Conservation (phyloP, 345 rosid species). For the Rubroshorea leprosula region DNA sequence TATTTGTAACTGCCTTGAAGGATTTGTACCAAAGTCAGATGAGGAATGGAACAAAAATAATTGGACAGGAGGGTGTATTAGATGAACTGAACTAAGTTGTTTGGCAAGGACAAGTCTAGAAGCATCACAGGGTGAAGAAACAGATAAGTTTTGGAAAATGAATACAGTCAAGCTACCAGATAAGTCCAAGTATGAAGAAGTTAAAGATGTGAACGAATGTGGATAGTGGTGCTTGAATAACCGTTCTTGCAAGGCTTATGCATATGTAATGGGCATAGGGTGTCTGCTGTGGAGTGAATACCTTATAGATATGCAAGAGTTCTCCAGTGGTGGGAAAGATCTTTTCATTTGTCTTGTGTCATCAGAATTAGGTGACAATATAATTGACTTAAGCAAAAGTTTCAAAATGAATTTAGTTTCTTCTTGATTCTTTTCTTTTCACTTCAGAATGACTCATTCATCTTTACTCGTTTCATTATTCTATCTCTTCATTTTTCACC, state of each 20-base stretch:
- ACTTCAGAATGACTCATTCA: not conserved
- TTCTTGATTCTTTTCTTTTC: not conserved
- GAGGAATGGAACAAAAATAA: conserved; percentile 29
- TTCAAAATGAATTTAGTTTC: not conserved
- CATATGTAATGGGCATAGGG: conserved; percentile 30
- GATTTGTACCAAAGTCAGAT: conserved; percentile 27
- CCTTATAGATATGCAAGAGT: conserved; percentile 45
- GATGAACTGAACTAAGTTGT: conserved; percentile 29
- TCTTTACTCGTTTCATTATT: not conserved
- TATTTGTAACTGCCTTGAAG: conserved; percentile 29
- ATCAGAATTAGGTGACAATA: conserved; percentile 43
- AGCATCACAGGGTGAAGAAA: conserved; percentile 17
- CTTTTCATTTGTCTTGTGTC: conserved; percentile 41
- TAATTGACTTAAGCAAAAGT: not conserved
- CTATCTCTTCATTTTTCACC: not conserved
- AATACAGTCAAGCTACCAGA: conserved; percentile 40
- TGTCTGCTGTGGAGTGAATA: conserved; percentile 53
- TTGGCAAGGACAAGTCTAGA: conserved; percentile 22
- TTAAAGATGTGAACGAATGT: conserved; percentile 18
- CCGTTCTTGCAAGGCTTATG: conserved; percentile 59
- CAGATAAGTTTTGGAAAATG: conserved; percentile 35
- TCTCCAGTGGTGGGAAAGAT: conserved; percentile 27
- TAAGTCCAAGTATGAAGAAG: conserved; percentile 3
- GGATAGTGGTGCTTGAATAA: conserved; percentile 29
- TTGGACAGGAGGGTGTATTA: conserved; percentile 48